These are phyloP conservation scores for Cladophialophora yegresii DNA, from an alignment of 2,329 filamentous ascomycete species.

Conservation along the genomic window DNA sequence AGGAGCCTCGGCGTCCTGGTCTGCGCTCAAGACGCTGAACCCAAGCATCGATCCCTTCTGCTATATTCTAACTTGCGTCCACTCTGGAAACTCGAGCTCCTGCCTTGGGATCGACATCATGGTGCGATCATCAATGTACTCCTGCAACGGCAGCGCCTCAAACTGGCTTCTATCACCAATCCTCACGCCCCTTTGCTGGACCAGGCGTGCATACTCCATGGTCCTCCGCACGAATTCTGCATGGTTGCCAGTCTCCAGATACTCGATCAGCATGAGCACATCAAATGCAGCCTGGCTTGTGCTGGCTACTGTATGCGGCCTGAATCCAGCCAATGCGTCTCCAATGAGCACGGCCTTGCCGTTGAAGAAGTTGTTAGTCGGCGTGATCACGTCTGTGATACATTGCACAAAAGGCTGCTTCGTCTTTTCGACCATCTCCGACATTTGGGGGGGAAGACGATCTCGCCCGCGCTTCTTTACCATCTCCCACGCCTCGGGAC, in stretches of 20 bases:
- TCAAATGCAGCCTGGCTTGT: conserved; percentile 39
- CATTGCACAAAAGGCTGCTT: conserved; percentile 38
- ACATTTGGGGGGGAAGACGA: conserved; percentile 35
- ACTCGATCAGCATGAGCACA: conserved; percentile 35
- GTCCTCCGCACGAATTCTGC: conserved; percentile 35
- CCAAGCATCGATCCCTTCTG: neutral
- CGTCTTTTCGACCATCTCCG: conserved; percentile 37
- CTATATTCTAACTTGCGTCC: conserved; percentile 25
- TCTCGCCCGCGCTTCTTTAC: conserved; percentile 34
- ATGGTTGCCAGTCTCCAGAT: conserved; percentile 30
- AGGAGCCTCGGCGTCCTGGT: conserved; percentile 10
- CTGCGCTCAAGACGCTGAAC: conserved; percentile 9
- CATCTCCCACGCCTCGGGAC: conserved; percentile 38
- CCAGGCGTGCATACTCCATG: conserved; percentile 28
- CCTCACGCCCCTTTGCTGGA: conserved; percentile 25
- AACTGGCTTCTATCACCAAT: conserved; percentile 31
- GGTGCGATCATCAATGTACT: conserved; percentile 29
- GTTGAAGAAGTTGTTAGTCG: conserved; percentile 35
- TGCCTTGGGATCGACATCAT: conserved; percentile 28
- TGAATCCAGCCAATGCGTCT: conserved; percentile 38
- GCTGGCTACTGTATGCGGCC: conserved; percentile 38
- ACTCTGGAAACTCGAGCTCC: conserved; percentile 29
- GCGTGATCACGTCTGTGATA: conserved; percentile 36
- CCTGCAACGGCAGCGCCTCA: conserved; percentile 24
- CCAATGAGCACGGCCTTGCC: conserved; percentile 39